A percentile compares a stretch with the other conserved stretches of the same genome.
phyloP scores from a whole-genome alignment of 352 stramenopile genomes.

The Phytophthora sojae region DNA sequence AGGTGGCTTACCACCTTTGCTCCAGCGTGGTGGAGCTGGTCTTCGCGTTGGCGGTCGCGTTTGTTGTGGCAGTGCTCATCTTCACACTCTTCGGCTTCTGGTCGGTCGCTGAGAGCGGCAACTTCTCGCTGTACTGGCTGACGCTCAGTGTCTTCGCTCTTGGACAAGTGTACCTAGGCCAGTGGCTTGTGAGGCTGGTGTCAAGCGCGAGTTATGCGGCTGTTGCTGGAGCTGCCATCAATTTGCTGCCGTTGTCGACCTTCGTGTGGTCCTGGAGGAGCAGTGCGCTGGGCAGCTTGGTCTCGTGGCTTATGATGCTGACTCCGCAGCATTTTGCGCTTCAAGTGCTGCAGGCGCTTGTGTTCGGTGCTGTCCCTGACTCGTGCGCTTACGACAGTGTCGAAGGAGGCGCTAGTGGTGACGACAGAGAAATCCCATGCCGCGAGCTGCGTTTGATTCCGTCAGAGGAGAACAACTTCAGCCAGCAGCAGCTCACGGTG shows the following conservation, averaged over 20 bases:
- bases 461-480: conserved; percentile 10
- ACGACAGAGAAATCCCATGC: conserved; percentile 19
- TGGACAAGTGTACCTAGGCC: conserved; percentile 29
- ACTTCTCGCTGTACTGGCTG: conserved; percentile 38
- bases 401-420: not conserved
- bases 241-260: conserved; percentile 35
- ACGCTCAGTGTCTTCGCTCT: conserved; percentile 27
- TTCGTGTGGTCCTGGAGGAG: conserved; percentile 29
- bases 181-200: conserved; percentile 33
- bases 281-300: conserved; percentile 15
- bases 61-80: conserved; percentile 20
- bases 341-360: conserved; percentile 30
- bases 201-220: conserved; percentile 18
- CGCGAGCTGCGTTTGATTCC: conserved; percentile 31
- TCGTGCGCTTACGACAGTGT: conserved; percentile 20
- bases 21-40: conserved; percentile 23
- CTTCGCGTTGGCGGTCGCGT: conserved; percentile 20
- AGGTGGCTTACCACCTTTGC: conserved; percentile 27
- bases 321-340: conserved; percentile 33
- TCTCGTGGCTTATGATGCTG: conserved; percentile 26
- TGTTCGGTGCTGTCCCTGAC: conserved; percentile 26
- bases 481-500: conserved; percentile 26
- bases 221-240: conserved; percentile 18
- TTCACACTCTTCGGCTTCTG: conserved; percentile 33
- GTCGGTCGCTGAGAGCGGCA: conserved; percentile 20